Percentiles rank a stretch among this genome's conserved stretches.
Evolutionary conservation across 345 rosid species (phyloP).

Genomic region (Schrenkiella parvula): DNA sequence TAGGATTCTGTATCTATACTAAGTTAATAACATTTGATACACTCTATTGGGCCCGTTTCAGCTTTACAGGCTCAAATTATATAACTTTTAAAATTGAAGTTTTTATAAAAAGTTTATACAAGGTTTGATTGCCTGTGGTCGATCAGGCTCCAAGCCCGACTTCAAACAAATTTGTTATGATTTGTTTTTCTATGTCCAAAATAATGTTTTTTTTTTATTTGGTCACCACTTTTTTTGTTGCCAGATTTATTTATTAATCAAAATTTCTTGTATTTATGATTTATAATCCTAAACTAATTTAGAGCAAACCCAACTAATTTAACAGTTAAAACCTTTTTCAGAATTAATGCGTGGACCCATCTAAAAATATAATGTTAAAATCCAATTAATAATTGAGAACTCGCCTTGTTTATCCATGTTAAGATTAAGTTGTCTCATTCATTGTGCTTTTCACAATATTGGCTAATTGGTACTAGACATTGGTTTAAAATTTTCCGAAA

Average conservation of each 20-base stretch:
- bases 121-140: too few relatives aligned
- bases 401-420: neutral
- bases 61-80: neutral
- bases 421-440: neutral
- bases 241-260: neutral
- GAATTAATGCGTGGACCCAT: neutral
- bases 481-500: neutral
- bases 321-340: neutral
- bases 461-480: neutral
- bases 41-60: neutral
- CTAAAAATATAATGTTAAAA: neutral
- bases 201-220: neutral
- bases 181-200: too few relatives aligned
- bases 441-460: neutral
- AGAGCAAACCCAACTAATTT: neutral
- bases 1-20: neutral
- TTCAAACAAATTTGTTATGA: too few relatives aligned
- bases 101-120: too few relatives aligned
- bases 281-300: neutral
- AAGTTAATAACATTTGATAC: neutral
- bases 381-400: neutral
- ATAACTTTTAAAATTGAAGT: neutral
- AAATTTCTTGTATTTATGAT: neutral
- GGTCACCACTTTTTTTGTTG: neutral
- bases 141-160: too few relatives aligned